Percentiles rank a stretch among this genome's conserved stretches.
Evolutionary conservation across 2,329 filamentous ascomycete genomes (phyloP).

Genomic region (Sclerotiophoma versabilis): DNA sequence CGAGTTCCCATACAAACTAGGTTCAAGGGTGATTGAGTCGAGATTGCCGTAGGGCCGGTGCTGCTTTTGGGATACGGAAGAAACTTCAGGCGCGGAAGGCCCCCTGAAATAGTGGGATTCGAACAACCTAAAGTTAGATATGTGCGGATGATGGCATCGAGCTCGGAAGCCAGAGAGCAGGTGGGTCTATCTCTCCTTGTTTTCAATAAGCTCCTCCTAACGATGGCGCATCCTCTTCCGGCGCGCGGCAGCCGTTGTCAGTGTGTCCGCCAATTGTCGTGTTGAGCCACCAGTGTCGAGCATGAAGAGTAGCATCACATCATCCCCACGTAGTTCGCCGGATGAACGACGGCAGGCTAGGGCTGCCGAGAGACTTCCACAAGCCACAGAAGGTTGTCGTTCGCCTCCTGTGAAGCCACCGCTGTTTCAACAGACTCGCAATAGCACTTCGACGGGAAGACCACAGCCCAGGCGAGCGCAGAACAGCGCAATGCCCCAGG

Average conservation of each 20-base stretch:
- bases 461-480: background rate
- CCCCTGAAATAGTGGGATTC: slow-evolving; percentile 11
- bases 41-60: slow-evolving; percentile 20
- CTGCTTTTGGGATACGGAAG: slow-evolving; percentile 11
- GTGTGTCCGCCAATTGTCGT: slow-evolving; percentile 17
- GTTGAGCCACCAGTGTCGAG: slow-evolving; percentile 18
- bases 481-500: slow-evolving; percentile 1
- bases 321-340: slow-evolving; percentile 9
- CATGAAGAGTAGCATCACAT: slow-evolving; percentile 5
- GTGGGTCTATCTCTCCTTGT: slow-evolving; percentile 12
- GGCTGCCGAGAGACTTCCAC: slow-evolving; percentile 3
- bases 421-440: slow-evolving; percentile 22
- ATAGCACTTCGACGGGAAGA: background rate
- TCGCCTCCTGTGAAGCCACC: slow-evolving; percentile 24
- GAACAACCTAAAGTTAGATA: slow-evolving; percentile 17
- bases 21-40: background rate
- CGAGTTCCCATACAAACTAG: slow-evolving; percentile 2
- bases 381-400: slow-evolving; percentile 1
- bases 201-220: slow-evolving; percentile 16
- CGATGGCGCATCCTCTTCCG: background rate
- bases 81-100: slow-evolving; percentile 12
- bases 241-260: slow-evolving; percentile 18
- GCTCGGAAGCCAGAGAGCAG: background rate
- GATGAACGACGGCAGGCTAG: slow-evolving; percentile 10
- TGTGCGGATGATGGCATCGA: slow-evolving; percentile 11